Evolutionary conservation across 768 basidiomycete genomes (phyloP).

Genomic region (Lentinula sp.): DNA sequence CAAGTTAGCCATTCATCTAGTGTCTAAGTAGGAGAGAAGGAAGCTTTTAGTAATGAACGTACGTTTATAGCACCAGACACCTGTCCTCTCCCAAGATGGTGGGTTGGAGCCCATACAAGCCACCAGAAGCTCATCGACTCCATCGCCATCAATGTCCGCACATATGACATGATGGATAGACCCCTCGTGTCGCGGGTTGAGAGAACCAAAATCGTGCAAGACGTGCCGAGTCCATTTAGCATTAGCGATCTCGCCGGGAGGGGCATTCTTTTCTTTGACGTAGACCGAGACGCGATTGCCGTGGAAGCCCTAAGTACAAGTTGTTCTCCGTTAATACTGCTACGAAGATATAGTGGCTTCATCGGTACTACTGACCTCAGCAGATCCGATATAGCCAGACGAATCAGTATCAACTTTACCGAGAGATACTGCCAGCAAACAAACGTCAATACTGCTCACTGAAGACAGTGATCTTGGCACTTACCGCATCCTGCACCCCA

Average conservation of each 20-base stretch:
- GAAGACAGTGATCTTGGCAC: neutral
- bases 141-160: conserved; percentile 6
- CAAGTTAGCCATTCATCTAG: neutral
- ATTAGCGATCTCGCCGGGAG: neutral
- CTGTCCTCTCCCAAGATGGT: neutral
- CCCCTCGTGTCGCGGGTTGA: conserved; percentile 10
- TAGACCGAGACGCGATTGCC: neutral
- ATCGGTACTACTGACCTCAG: neutral
- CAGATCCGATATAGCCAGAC: neutral
- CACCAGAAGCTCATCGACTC: conserved; percentile 12
- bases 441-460: neutral
- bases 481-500: neutral
- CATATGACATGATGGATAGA: conserved; percentile 16
- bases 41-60: neutral
- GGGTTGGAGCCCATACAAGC: conserved; percentile 16
- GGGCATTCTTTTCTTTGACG: neutral
- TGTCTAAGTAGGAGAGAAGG: no score
- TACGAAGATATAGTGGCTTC: neutral
- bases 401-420: neutral
- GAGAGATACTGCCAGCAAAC: neutral
- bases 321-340: no score
- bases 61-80: conserved; percentile 2
- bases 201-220: conserved; percentile 17
- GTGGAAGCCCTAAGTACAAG: neutral
- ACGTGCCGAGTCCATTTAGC: conserved; percentile 14